Base-by-base conservation (phyloP, 495 filamentous ascomycete species). In the Penicillium dipodomyicola region DNA sequence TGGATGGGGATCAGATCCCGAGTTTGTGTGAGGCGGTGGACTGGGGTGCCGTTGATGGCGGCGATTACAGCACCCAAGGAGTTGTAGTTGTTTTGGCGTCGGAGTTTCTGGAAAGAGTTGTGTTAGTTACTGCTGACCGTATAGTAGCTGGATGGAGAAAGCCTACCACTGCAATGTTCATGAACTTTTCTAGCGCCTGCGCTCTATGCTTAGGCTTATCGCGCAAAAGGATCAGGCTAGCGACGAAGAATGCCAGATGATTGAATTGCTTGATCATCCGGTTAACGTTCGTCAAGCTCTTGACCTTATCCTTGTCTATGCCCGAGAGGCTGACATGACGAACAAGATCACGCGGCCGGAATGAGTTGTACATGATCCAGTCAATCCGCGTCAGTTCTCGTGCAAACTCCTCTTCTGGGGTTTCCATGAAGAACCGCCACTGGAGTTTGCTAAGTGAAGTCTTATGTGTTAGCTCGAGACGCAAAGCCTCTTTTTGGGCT, bases 181-280 rank as follows among this genome's bases (percentile, higher is more conserved):
- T 98, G 62, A 95, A 95, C 66, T 96, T 96, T 71, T 97, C 94
- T 45, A 97, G 74, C 64, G 90, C 90, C 61, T 84, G 82, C 10
- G 90, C 91, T 52, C 94, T 84, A 69, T 97, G 94, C 73, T 97
- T 97, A 17, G 95, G 87, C 70, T 98, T 98, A 63, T 97, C 92
- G 50, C 93, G 85, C 58, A 97, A 83, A 7, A 98, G 81, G 53
- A 97, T 85, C 78, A 96, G 89, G 69, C 92, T 96, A 32, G 89
- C 81, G 35, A 96, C 91, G 79, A 93, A 95, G 59, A 84, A 87
- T 3, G 95, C 92, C 56, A 97, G 77, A 64, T 96, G 92, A 68
- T 97, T 97, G 79, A 98, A 97, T 64, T 97, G 92, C 48, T 85
- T 83, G 64, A 96, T 91, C 90, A 96, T 94, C 37, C 90, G 88